Evolutionary conservation across 1,139 yeast species (phyloP).

Genomic region (Hansenula anomala): DNA sequence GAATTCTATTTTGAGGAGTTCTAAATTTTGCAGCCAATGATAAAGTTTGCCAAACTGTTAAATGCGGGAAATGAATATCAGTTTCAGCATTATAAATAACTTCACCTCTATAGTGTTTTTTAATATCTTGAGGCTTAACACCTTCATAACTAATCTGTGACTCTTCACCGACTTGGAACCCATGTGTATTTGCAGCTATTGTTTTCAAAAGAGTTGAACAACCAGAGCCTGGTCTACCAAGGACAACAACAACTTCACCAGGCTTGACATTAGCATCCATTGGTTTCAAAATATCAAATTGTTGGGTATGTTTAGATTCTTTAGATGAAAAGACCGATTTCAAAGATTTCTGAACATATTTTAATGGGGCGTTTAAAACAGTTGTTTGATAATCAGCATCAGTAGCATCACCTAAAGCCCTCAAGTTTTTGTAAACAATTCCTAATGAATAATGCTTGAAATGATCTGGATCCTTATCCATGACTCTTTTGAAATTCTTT

Average conservation of each 20-base stretch:
- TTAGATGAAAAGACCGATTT: constrained; percentile 21
- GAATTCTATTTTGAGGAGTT: constrained; percentile 62
- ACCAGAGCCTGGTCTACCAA: constrained; percentile 85
- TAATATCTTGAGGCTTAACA: constrained; percentile 41
- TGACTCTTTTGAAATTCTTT: constrained; percentile 55
- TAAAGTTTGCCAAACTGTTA: constrained; percentile 69
- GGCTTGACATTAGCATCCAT: constrained; percentile 67
- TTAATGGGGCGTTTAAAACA: constrained; percentile 45
- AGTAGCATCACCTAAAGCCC: constrained; percentile 72
- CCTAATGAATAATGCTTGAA: constrained; percentile 65
- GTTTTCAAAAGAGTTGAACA: constrained; percentile 76
- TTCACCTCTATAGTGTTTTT: constrained; percentile 55
- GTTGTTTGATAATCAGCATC: constrained; percentile 81
- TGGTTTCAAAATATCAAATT: constrained; percentile 52
- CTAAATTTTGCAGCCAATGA: constrained; percentile 58
- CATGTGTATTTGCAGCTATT: constrained; percentile 66
- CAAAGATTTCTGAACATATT: constrained; percentile 10
- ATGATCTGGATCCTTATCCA: constrained; percentile 55
- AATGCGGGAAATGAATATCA: constrained; percentile 68
- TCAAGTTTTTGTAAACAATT: constrained; percentile 58
- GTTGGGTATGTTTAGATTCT: constrained; percentile 22
- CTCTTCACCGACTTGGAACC: constrained; percentile 53
- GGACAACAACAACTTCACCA: constrained; percentile 71
- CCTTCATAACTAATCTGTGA: constrained; percentile 49
- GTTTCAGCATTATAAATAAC: constrained; percentile 70